Evolutionary conservation across 176 grass and related monocot genomes (phyloP), one percentile per base, ranked within the genome.

Genomic region (Eleusine coracana): DNA sequence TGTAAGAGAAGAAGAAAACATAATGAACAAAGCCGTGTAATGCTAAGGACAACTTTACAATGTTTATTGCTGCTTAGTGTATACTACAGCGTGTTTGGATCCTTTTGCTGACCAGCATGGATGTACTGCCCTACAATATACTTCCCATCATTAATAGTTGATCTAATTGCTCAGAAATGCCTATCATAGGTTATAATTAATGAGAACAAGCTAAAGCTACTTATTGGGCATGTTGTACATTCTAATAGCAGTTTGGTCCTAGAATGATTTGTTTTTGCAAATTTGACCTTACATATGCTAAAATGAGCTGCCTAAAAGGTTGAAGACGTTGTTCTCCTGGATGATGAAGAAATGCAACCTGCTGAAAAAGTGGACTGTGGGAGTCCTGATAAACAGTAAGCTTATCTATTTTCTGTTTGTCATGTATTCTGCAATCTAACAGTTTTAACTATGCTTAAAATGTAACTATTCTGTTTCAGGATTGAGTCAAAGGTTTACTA

Each of bases 321-420:
- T 85, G 60, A 81, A 48, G 73, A 89, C 58, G 86, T 97, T 73
- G 88, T 97, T 89, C 77, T 93, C 66, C 74, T 97, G 91, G 94
- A 93, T 70, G 94, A 93, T 74, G 94, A 97, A 64, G 84, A 93
- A 70, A 44, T 74, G 28, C 76, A 91, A 89, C 68, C 55, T 64
- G 72, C 81, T 70, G 80, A 70, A 50, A 45, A 83, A 74, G 59
- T 76, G 46, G 46, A 82, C 14, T 50, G n/a, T 75, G 58, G 38
- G 41, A 50, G 68, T 62, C 78, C 39, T 44, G 75, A 83, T 6
- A 78, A 76, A 84, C 66, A 62, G 94, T 97, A 89, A 74, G 64
- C 6, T 67, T 62, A 1, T 76, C 37, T 46, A 49, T 70, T 68
- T 40, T 85, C 28, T 80, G 36, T 82, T 68, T 39, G 17, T 42